Conservation (phyloP, 352 stramenopile species). For the Pythium inflatum region DNA sequence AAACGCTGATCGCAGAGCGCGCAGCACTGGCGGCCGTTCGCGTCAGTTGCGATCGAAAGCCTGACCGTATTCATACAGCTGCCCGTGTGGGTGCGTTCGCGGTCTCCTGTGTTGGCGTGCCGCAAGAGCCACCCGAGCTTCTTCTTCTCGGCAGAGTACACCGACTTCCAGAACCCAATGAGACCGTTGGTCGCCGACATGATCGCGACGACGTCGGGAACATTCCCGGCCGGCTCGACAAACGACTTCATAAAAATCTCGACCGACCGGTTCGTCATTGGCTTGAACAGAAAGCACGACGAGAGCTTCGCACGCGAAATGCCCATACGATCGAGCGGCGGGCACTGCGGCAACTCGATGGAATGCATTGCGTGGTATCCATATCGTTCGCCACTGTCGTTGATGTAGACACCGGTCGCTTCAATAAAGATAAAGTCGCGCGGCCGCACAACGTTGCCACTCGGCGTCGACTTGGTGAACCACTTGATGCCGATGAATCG, state of each 20-base stretch:
- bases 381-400: slow-evolving; percentile 40
- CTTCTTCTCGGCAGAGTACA: slow-evolving; percentile 39
- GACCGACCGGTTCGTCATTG: slow-evolving; percentile 25
- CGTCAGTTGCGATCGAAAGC: too few relatives aligned
- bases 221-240: slow-evolving; percentile 29
- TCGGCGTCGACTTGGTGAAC: slow-evolving; percentile 18
- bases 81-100: background rate
- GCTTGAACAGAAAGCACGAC: slow-evolving; percentile 22
- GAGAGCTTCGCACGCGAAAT: slow-evolving; percentile 22
- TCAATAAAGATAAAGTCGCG: slow-evolving; percentile 53
- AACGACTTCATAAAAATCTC: slow-evolving; percentile 40
- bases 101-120: background rate
- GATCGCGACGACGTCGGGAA: slow-evolving; percentile 27
- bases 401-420: slow-evolving; percentile 44
- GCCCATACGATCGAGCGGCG: background rate
- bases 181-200: slow-evolving; percentile 28
- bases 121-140: slow-evolving; percentile 35
- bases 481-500: slow-evolving; percentile 37
- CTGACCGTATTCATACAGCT: too few relatives aligned
- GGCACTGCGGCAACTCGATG: slow-evolving; percentile 35
- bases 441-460: slow-evolving; percentile 29
- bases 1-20: slow-evolving; percentile 3
- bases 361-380: slow-evolving; percentile 48
- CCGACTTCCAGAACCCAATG: slow-evolving; percentile 36
- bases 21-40: slow-evolving; percentile 2